Conservation (phyloP, 768 basidiomycete genomes). For the Leccinum barrowsii region DNA sequence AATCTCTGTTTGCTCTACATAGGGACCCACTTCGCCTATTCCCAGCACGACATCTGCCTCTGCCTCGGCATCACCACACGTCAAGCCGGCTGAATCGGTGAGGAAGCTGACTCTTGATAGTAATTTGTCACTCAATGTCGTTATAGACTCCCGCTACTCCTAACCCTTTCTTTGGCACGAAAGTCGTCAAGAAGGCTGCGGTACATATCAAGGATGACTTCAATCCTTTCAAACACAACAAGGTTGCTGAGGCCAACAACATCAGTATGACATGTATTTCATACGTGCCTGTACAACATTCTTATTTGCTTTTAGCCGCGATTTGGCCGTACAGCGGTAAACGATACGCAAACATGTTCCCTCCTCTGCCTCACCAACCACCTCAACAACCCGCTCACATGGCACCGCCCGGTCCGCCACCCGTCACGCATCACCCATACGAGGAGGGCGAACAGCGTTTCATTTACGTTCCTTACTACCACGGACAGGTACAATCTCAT, state of each 20-base stretch:
- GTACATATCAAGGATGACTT: constrained; percentile 96
- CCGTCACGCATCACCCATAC: constrained; percentile 70
- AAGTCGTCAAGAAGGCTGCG: constrained; percentile 67
- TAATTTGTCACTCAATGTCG: constrained; percentile 8
- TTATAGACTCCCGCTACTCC: constrained; percentile 45
- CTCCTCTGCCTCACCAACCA: constrained; percentile 52
- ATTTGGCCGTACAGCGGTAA: constrained; percentile 91
- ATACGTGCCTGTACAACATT: background rate
- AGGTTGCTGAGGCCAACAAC: constrained; percentile 69
- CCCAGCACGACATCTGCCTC: constrained; percentile 39
- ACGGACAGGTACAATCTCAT: constrained; percentile 55
- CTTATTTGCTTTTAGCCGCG: constrained; percentile 44
- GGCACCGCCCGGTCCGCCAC: constrained; percentile 62
- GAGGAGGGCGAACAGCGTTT: constrained; percentile 74
- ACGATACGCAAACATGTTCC: constrained; percentile 77
- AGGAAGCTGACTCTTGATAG: constrained; percentile 8
- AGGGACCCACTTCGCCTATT: constrained; percentile 49
- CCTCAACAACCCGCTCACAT: constrained; percentile 68
- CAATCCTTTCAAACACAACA: constrained; percentile 90
- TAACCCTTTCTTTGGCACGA: constrained; percentile 90
- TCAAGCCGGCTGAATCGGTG: constrained; percentile 54
- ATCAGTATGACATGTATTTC: constrained; percentile 55
- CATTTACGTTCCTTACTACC: constrained; percentile 80
- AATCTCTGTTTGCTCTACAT: constrained; percentile 13
- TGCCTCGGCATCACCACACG: constrained; percentile 58